Base-by-base conservation (phyloP, 257 asterid genomes). In the Nicotiana attenuata region DNA sequence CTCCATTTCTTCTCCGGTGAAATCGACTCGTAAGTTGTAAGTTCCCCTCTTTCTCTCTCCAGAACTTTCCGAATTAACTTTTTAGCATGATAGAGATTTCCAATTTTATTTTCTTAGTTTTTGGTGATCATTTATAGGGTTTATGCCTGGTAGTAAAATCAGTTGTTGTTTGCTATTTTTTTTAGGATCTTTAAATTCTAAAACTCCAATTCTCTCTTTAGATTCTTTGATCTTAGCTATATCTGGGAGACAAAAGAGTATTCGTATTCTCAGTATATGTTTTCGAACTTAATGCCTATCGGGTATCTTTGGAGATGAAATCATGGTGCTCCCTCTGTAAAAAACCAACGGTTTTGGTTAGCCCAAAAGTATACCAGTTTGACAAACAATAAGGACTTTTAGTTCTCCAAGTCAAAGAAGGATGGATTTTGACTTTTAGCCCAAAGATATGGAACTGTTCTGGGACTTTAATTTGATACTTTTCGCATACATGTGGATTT, bases 221-320 rank as follows among this genome's bases (percentile, higher is more conserved):
- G 81, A 86, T 85, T 87, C 87, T 89, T 81, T 57, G 31, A 82
- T 76, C 77, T 85, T 81, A 82, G 82, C 87, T 80, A 64, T 41
- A 8, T 41, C 77, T 75, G 41, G 11, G 79, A 71, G 33, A 41
- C 14, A 77, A 64, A 71, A 53, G 77, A 84, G 84, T 80, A 84
- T 86, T 88, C 86, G 81, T 85, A 87, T 89, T 87, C 88, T 86
- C 80, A 57, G 83, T 81, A 89, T 85, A 66, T 76, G 78, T 77
- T 86, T 86, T 88, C 10, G 10, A 41, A 22, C 20, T 71, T 45
- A 45, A 45, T 71, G 3, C 20, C 78, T 45, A 3, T 71, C 14
- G 3, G 29, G 60, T 13, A 71, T 41, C 47, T 9, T 69, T 13
- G 57, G 20, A 69, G 8, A 69, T 41, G 13, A 69, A 69, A 20